phyloP scores from a whole-genome alignment of 2,329 filamentous ascomycete genomes.

The Pseudogymnoascus sp. region DNA sequence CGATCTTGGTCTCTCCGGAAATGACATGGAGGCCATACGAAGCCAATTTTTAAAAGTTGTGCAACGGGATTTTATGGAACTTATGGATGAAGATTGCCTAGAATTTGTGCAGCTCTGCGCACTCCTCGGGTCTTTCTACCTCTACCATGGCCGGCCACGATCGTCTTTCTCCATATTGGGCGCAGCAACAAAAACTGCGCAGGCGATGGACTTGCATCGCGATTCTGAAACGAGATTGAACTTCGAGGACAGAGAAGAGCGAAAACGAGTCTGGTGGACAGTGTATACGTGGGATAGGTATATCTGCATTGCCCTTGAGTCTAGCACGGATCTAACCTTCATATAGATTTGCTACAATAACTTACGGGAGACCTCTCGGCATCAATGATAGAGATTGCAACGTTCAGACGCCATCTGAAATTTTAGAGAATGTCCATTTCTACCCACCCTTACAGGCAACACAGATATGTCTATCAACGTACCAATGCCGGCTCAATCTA shows the following conservation, averaged over 20 bases:
- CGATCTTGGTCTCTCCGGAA: conserved; percentile 15
- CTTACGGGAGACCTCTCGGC: conserved; percentile 34
- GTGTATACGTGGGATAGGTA: conserved; percentile 18
- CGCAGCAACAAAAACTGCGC: conserved; percentile 14
- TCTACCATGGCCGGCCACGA: conserved; percentile 36
- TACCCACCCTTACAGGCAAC: neutral
- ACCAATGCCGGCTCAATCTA: conserved; percentile 25
- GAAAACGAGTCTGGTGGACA: conserved; percentile 17
- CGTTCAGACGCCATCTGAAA: conserved; percentile 29
- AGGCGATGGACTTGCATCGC: conserved; percentile 16
- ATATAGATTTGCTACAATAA: conserved; percentile 30
- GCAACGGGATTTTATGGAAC: conserved; percentile 30
- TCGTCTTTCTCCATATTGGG: conserved; percentile 26
- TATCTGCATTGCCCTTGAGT: neutral
- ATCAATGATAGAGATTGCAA: conserved; percentile 36
- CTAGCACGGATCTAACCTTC: neutral
- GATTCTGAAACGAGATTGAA: conserved; percentile 10
- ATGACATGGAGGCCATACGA: conserved; percentile 10
- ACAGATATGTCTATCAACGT: conserved; percentile 10
- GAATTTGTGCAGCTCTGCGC: conserved; percentile 32
- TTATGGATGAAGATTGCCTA: conserved; percentile 35
- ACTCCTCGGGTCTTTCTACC: conserved; percentile 33
- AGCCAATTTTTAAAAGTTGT: conserved; percentile 20
- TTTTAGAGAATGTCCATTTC: conserved; percentile 20
- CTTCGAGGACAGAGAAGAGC: conserved; percentile 13